Percentiles rank a stretch among this genome's conserved stretches.
These are phyloP conservation scores for Sophora flavescens DNA, from an alignment of 306 rosid species.

Conservation along the genomic window DNA sequence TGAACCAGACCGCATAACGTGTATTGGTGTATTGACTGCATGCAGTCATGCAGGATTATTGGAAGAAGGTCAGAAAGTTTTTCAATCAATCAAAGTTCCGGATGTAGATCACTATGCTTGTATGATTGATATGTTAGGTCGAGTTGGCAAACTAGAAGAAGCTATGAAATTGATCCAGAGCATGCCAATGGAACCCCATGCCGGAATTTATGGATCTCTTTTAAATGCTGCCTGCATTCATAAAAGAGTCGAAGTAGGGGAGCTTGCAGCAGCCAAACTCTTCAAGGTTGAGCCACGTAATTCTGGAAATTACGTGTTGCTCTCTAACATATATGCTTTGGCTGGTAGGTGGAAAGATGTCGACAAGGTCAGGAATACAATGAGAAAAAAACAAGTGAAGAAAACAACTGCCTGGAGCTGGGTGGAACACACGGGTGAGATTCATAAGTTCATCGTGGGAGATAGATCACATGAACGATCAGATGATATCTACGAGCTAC, in stretches of 20 bases:
- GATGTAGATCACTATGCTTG: constrained; percentile 78
- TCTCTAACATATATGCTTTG: constrained; percentile 70
- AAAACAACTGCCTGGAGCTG: constrained; percentile 69
- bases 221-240: constrained; percentile 70
- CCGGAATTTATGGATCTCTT: constrained; percentile 75
- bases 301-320: constrained; percentile 69
- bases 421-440: constrained; percentile 61
- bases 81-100: constrained; percentile 65
- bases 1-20: constrained; percentile 67
- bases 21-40: constrained; percentile 61
- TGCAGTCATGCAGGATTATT: constrained; percentile 75
- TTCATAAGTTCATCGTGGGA: constrained; percentile 57
- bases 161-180: constrained; percentile 58
- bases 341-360: constrained; percentile 77
- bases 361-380: constrained; percentile 60
- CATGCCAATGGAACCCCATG: constrained; percentile 76
- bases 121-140: constrained; percentile 71
- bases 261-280: constrained; percentile 66
- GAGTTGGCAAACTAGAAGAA: constrained; percentile 70
- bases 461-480: constrained; percentile 56
- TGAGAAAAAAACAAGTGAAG: constrained; percentile 60
- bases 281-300: constrained; percentile 69
- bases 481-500: constrained; percentile 48
- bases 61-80: constrained; percentile 63
- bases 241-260: constrained; percentile 65